Base-by-base conservation (phyloP, 2,329 filamentous ascomycete genomes). In the Calonectria pauciramosa region DNA sequence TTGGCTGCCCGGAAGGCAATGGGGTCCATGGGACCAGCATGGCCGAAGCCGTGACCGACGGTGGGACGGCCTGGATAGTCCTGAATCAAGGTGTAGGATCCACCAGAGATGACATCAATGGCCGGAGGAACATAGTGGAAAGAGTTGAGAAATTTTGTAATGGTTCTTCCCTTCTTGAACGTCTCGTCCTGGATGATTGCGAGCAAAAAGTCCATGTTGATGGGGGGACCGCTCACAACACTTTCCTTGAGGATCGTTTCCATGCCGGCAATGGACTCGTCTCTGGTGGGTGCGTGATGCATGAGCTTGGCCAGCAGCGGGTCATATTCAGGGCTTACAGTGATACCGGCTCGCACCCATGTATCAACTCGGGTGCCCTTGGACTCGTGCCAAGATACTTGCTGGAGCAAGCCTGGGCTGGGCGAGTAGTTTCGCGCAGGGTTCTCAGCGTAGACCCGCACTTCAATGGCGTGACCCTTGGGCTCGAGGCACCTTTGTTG, bases 1-100 rank as follows among this genome's bases (percentile, higher is more conserved):
- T 93, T 94, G 2, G 90, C 91, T 34, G 92, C 85, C 30, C 88
- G 88, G 59, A 90, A 89, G 1, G 90, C 87, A n/a, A 93, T 80
- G 0, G 88, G 85, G 78, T 93, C 91, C 91, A 93, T 93, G 0
- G 92, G 90, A 0, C 92, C 91, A 5, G 88, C 87, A 38, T 91
- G 89, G 5, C 89, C 89, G 64, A 93, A 90, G 9, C 91, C 92
- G 78, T 88, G 88, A 1, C 91, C 91, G 3, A 91, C 86, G 0
- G 85, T 86, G 4, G 89, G 88, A n/a, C 92, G 84, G 0, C 88
- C 91, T 0, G 90, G 90, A 60, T 88, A 88, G 74, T 93, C 91
- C 80, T 93, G 89, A 1, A 93, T 85, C 2, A 90, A 83, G 0
- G 91, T 92, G 75, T 91, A 91, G 0, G 89, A 87, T 9, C 91